Conservation (phyloP, 352 stramenopile genomes). For the Globisporangium recalcitrans region DNA sequence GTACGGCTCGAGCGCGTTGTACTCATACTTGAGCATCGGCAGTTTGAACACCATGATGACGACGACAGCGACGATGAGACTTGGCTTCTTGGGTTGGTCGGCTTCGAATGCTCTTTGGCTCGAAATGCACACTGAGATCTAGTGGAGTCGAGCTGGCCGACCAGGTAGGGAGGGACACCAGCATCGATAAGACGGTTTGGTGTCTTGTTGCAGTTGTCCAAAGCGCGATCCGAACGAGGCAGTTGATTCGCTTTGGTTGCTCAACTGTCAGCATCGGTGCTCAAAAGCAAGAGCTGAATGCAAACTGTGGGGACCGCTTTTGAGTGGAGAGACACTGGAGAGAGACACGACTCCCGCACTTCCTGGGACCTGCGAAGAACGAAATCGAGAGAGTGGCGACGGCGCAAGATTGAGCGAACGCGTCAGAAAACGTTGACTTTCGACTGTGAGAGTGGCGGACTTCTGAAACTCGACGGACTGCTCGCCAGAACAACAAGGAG, state of each 20-base stretch:
- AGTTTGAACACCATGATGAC: slow-evolving; percentile 66
- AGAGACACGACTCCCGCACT: no score
- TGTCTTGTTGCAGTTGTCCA: background rate
- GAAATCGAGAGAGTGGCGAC: no score
- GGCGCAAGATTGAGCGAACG: no score
- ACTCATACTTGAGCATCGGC: slow-evolving; percentile 78
- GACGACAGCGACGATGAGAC: background rate
- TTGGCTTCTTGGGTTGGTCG: background rate
- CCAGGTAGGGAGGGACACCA: no score
- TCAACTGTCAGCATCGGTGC: background rate
- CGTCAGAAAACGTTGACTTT: no score
- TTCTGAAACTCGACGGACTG: no score
- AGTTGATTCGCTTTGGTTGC: background rate
- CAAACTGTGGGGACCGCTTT: background rate
- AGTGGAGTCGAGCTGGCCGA: background rate
- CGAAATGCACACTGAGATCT: background rate
- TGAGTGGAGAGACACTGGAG: no score
- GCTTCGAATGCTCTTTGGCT: background rate
- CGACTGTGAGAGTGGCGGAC: no score
- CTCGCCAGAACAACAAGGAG: no score
- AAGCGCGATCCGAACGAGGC: background rate
- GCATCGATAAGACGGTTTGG: background rate
- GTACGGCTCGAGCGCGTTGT: slow-evolving; percentile 86
- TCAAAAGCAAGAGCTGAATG: no score
- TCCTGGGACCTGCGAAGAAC: no score